phyloP scores from a whole-genome alignment of 2,329 filamentous ascomycete species.

The Aspergillus pseudotamarii region DNA sequence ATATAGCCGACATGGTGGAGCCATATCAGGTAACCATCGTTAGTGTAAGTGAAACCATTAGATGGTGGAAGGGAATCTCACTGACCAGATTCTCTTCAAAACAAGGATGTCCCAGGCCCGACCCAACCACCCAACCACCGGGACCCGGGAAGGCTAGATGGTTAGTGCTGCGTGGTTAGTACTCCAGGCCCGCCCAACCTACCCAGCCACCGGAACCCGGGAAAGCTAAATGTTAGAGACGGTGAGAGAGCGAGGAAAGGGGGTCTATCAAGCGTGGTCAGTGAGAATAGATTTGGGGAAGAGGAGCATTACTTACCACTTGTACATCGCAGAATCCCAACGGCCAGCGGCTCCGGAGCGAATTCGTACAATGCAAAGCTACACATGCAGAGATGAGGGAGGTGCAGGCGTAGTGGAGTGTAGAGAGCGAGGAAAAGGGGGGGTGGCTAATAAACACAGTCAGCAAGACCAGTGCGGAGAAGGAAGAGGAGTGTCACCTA shows the following conservation, averaged over 20 bases:
- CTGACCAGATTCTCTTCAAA: background rate
- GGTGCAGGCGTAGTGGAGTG: background rate
- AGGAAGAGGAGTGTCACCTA: background rate
- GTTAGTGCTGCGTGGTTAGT: background rate
- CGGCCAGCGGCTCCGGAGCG: background rate
- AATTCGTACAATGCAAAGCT: background rate
- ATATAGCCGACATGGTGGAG: background rate
- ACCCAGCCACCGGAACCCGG: background rate
- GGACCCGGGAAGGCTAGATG: background rate
- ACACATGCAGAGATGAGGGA: background rate
- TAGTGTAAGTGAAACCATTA: background rate
- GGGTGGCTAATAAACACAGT: background rate
- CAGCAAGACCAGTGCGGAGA: background rate
- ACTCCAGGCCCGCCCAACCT: constrained; percentile 5
- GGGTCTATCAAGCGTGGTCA: background rate
- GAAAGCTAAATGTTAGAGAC: background rate
- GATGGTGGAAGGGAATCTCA: background rate
- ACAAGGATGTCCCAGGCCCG: constrained; percentile 12
- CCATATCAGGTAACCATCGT: background rate
- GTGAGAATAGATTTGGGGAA: background rate
- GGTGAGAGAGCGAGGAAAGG: background rate
- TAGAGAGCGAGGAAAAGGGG: background rate
- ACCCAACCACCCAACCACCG: constrained; percentile 12
- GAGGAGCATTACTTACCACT: background rate
- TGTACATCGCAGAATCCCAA: background rate